Conservation (phyloP, 345 rosid genomes). For the Kandelia obovata region DNA sequence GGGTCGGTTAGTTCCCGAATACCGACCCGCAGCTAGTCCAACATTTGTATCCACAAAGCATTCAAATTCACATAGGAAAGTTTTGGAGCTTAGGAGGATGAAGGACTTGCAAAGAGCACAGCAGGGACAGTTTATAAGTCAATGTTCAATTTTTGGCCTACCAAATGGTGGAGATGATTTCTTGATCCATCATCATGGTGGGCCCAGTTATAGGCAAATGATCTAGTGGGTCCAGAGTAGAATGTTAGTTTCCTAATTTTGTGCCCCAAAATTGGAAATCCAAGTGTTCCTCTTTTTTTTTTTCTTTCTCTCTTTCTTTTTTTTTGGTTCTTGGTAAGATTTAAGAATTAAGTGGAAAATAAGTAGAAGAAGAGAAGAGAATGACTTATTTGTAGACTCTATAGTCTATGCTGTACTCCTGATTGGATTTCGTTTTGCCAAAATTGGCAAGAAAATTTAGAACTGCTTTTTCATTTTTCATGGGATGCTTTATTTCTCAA, state of each 20-base stretch:
- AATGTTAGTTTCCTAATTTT: background rate
- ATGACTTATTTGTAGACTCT: background rate
- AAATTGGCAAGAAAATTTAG: constrained; percentile 12
- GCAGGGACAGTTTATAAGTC: constrained; percentile 43
- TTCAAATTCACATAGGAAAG: constrained; percentile 78
- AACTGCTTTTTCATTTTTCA: constrained; percentile 5
- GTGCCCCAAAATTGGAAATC: background rate
- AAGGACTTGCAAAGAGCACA: constrained; percentile 43
- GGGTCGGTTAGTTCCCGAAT: constrained; percentile 69
- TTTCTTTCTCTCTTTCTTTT: background rate
- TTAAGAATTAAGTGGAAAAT: background rate
- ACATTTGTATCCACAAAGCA: constrained; percentile 57
- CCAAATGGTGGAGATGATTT: constrained; percentile 49
- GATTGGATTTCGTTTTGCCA: constrained; percentile 9
- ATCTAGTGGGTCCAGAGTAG: constrained; percentile 23
- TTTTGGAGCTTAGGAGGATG: constrained; percentile 69
- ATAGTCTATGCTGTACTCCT: constrained; percentile 5
- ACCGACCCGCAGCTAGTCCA: constrained; percentile 79
- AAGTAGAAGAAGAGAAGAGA: background rate
- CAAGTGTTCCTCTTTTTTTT: background rate
- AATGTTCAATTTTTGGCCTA: constrained; percentile 42
- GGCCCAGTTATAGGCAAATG: constrained; percentile 45
- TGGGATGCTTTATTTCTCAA: background rate
- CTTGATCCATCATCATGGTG: constrained; percentile 42
- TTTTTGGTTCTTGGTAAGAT: background rate